Conservation (phyloP, 768 basidiomycete genomes). For the Psilocybe azurescens region DNA sequence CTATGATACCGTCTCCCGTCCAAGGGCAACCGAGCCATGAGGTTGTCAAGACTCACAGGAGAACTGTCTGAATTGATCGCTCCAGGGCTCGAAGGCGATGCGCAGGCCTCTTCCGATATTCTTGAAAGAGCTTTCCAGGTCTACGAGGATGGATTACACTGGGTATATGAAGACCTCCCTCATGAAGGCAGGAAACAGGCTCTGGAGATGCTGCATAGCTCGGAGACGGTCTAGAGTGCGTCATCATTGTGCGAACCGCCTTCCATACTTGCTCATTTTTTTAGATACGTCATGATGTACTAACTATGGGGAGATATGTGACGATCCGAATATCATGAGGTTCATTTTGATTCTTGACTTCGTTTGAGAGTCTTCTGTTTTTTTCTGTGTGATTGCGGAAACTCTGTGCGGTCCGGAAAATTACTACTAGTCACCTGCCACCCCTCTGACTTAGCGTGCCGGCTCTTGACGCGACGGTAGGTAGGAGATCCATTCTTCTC, state of each 20-base stretch:
- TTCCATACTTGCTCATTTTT: background rate
- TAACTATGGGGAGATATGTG: background rate
- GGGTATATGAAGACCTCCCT: slow-evolving; percentile 30
- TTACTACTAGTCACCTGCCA: background rate
- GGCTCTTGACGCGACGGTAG: too few species aligned
- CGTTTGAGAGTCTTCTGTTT: background rate
- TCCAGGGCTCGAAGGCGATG: slow-evolving; percentile 33
- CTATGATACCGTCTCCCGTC: slow-evolving; percentile 31
- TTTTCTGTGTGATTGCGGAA: background rate
- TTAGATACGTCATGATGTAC: background rate
- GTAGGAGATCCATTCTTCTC: background rate
- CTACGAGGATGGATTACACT: slow-evolving; percentile 28
- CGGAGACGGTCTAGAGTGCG: background rate
- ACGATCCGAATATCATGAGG: background rate
- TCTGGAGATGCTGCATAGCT: slow-evolving; percentile 20
- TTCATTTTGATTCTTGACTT: background rate
- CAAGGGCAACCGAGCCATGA: slow-evolving; percentile 30
- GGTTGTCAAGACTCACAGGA: slow-evolving; percentile 27
- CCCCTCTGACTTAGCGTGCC: background rate
- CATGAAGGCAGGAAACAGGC: slow-evolving; percentile 21
- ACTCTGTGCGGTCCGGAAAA: background rate
- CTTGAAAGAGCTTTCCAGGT: slow-evolving; percentile 22
- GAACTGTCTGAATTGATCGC: slow-evolving; percentile 23
- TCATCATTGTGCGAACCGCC: background rate
- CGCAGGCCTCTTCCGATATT: slow-evolving; percentile 22